A percentile compares a stretch with the other conserved stretches of the same genome.
These are phyloP conservation scores for Sporobolomyces roseus DNA, from an alignment of 768 basidiomycete species.

Conservation along the genomic window DNA sequence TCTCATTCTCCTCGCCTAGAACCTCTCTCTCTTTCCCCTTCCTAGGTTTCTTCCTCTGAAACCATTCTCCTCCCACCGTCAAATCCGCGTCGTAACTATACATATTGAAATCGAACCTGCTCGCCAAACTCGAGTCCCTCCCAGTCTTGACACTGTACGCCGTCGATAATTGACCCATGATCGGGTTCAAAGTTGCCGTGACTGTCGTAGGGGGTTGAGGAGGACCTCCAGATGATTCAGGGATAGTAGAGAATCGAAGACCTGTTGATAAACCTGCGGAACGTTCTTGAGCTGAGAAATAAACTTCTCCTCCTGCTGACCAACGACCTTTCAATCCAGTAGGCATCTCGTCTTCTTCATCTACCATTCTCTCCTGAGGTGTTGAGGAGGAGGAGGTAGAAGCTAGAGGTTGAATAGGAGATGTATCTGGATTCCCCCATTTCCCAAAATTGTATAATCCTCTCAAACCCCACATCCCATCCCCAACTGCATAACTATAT, in stretches of 20 bases:
- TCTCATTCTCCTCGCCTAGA: no score
- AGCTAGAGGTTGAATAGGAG: no score
- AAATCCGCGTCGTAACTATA: conserved; percentile 96
- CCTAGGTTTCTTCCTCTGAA: conserved; percentile 43
- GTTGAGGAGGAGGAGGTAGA: no score
- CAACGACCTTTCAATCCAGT: conserved; percentile 85
- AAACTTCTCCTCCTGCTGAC: conserved; percentile 87
- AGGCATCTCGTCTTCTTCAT: conserved; percentile 89
- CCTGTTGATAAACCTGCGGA: conserved; percentile 96
- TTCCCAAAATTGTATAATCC: conserved; percentile 89
- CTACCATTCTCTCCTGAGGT: conserved; percentile 53
- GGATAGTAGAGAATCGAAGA: conserved; percentile 86
- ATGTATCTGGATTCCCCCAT: no score
- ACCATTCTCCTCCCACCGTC: conserved; percentile 94
- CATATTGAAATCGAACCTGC: conserved; percentile 85
- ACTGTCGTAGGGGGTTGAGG: conserved; percentile 89
- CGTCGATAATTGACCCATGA: conserved; percentile 86
- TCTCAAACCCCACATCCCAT: conserved; percentile 85
- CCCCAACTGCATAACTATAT: conserved; percentile 89
- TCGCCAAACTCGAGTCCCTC: conserved; percentile 69
- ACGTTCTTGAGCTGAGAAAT: conserved; percentile 85
- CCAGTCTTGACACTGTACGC: conserved; percentile 88
- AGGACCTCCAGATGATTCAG: conserved; percentile 65
- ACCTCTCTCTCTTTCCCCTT: not conserved
- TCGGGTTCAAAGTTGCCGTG: conserved; percentile 90